These are phyloP conservation scores for Rhodotorula toruloides DNA, from an alignment of 768 basidiomycete genomes.

Conservation along the genomic window DNA sequence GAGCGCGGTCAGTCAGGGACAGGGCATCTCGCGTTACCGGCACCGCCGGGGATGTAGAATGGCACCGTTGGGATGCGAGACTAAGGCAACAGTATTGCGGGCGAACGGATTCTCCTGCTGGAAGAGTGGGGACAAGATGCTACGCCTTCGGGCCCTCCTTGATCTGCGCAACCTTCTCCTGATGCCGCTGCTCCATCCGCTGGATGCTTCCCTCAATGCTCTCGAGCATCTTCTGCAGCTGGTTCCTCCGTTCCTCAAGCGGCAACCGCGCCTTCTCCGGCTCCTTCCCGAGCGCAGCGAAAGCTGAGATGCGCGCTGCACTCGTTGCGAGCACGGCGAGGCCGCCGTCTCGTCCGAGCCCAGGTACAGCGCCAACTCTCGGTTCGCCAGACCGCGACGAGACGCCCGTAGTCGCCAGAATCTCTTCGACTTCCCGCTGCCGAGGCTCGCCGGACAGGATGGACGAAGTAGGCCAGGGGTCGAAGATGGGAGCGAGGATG, in stretches of 20 bases:
- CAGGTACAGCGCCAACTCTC: slow-evolving; percentile 1
- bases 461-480: not conserved
- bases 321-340: slow-evolving; percentile 6
- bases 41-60: slow-evolving; percentile 1
- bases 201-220: slow-evolving; percentile 2
- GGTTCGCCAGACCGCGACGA: slow-evolving; percentile 7
- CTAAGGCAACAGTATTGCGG: not conserved
- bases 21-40: slow-evolving; percentile 22
- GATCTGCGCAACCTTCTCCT: not conserved
- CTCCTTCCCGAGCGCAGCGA: slow-evolving; percentile 5
- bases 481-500: slow-evolving; percentile 11
- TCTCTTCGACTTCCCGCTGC: slow-evolving; percentile 7
- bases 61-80: too few species aligned
- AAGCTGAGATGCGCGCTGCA: slow-evolving; percentile 12
- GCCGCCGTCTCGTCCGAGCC: slow-evolving; percentile 9
- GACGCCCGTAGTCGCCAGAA: not conserved
- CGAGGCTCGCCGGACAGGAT: slow-evolving; percentile 21
- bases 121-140: not conserved
- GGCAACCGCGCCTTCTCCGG: not conserved
- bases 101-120: not conserved
- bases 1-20: slow-evolving; percentile 4
- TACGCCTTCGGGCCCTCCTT: not conserved
- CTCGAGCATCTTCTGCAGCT: slow-evolving; percentile 5
- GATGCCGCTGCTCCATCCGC: slow-evolving; percentile 4
- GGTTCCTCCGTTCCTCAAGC: slow-evolving; percentile 16